Conservation (phyloP, 75 land plant genomes). For the Ceratopteris richardii region DNA sequence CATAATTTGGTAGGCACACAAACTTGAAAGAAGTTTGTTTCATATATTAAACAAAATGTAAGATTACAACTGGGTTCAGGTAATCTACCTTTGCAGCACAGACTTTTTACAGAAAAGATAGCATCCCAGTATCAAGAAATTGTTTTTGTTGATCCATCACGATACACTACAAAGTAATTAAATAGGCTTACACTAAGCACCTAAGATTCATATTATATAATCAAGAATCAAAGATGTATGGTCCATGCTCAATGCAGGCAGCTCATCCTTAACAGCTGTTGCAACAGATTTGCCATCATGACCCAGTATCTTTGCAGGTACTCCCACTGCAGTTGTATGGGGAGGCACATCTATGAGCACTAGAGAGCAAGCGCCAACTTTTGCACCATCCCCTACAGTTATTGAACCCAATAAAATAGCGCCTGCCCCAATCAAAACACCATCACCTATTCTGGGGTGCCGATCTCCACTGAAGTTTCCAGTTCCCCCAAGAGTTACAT, state of each 20-base stretch:
- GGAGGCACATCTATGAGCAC: conserved; percentile 69
- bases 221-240: conserved; percentile 43
- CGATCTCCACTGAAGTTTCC: conserved; percentile 15
- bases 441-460: conserved; percentile 58
- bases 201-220: conserved; percentile 6
- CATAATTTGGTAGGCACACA: too few species aligned
- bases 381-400: conserved; percentile 59
- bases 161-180: not conserved
- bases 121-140: too few species aligned
- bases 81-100: too few species aligned
- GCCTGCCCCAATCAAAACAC: conserved; percentile 69
- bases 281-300: conserved; percentile 33
- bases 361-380: conserved; percentile 63
- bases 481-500: conserved; percentile 37
- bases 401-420: conserved; percentile 58
- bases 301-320: conserved; percentile 58
- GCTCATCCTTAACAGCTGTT: conserved; percentile 24
- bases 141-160: too few species aligned
- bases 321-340: conserved; percentile 64
- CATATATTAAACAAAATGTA: too few species aligned
- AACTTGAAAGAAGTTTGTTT: too few species aligned
- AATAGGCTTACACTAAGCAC: too few species aligned
- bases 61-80: too few species aligned
- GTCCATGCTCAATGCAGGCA: conserved; percentile 58
- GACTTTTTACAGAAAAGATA: too few species aligned